Conservation (phyloP, 768 basidiomycete species). For the Rhizopogon roseolus region DNA sequence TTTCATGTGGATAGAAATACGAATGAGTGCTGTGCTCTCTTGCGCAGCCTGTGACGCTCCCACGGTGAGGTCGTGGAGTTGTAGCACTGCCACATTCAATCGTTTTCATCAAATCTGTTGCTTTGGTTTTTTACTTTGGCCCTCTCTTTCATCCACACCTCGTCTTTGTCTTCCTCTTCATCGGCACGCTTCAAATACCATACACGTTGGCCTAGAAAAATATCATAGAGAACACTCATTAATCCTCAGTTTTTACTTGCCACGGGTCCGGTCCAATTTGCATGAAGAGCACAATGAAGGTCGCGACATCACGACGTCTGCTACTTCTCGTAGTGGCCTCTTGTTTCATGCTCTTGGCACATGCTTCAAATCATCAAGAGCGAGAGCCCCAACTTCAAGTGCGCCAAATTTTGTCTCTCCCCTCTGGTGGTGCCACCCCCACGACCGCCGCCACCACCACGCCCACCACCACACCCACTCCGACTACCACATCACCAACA, state of each 20-base stretch:
- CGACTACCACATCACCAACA: conserved; percentile 4
- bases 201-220: conserved; percentile 15
- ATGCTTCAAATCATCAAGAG: conserved; percentile 15
- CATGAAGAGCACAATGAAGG: conserved; percentile 18
- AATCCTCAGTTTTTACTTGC: conserved; percentile 4
- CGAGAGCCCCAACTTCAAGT: conserved; percentile 10
- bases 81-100: conserved; percentile 12
- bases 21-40: too few relatives aligned
- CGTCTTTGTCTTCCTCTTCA: neutral
- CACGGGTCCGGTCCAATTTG: neutral
- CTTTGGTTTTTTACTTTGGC: conserved; percentile 5
- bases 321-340: conserved; percentile 20
- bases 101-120: conserved; percentile 4
- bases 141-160: conserved; percentile 5
- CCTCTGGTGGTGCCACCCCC: neutral
- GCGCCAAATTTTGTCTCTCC: conserved; percentile 7
- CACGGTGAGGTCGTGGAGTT: conserved; percentile 17
- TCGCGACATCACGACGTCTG: conserved; percentile 16
- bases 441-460: conserved; percentile 5
- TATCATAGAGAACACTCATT: conserved; percentile 19
- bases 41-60: conserved; percentile 1
- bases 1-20: neutral
- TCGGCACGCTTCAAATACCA: conserved; percentile 3
- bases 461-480: conserved; percentile 6
- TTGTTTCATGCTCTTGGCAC: conserved; percentile 19